phyloP scores from a whole-genome alignment of 1,139 yeast species.

The Debaryomycetaceae sp. region DNA sequence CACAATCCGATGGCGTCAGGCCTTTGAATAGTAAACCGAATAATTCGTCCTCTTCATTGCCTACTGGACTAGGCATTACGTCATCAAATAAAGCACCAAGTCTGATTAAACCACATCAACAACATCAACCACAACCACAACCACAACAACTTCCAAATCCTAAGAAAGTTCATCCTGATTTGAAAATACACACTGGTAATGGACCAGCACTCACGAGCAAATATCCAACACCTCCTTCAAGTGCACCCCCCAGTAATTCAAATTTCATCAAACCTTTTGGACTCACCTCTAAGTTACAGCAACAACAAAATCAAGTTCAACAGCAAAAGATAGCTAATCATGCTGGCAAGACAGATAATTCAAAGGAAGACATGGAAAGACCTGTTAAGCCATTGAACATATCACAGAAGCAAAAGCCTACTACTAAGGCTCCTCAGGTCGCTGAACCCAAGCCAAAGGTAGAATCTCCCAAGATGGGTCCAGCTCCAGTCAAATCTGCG shows the following conservation, averaged over 20 bases:
- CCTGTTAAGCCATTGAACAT: conserved; percentile 9
- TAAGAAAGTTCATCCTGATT: conserved; percentile 29
- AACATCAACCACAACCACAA: conserved; percentile 27
- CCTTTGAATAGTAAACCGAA: background rate
- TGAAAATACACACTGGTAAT: conserved; percentile 22
- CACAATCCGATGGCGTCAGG: background rate
- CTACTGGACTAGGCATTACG: conserved; percentile 23
- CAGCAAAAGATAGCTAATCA: conserved; percentile 9
- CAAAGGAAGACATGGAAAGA: conserved; percentile 1
- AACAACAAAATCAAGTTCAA: conserved; percentile 9
- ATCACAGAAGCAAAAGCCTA: background rate
- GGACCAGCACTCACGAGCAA: conserved; percentile 8
- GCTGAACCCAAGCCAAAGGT: conserved; percentile 5
- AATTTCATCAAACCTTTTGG: conserved; percentile 21
- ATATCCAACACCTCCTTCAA: conserved; percentile 14
- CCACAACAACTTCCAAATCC: conserved; percentile 22
- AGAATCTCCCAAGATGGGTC: conserved; percentile 16
- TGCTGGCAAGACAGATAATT: background rate
- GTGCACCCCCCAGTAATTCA: conserved; percentile 18
- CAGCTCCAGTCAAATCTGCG: conserved; percentile 31
- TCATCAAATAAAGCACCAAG: conserved; percentile 1
- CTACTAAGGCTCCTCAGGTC: conserved; percentile 3
- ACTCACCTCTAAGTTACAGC: conserved; percentile 8
- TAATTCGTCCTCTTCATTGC: conserved; percentile 7
- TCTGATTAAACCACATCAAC: conserved; percentile 23